phyloP scores from a whole-genome alignment of 192 early-diverging fungal genomes.

The Oehlia diaphana region DNA sequence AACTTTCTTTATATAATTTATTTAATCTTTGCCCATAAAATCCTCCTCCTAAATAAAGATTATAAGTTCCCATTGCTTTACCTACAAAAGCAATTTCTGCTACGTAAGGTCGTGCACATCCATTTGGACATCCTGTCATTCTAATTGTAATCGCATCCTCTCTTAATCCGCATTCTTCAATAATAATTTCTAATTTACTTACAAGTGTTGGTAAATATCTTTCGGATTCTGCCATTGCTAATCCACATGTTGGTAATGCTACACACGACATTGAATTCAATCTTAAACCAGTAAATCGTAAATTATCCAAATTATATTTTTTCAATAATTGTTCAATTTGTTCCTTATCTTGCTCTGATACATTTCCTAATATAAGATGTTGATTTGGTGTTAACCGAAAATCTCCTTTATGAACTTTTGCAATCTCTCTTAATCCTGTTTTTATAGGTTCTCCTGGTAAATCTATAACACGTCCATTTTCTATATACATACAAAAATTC shows the following conservation, averaged over 20 bases:
- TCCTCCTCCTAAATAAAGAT: constrained; percentile 92
- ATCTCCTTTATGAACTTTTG: constrained; percentile 69
- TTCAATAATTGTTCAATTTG: constrained; percentile 69
- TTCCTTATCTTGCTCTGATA: constrained; percentile 69
- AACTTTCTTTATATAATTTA: constrained; percentile 88
- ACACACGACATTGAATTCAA: constrained; percentile 95
- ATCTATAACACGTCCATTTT: constrained; percentile 92
- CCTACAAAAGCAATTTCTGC: constrained; percentile 96
- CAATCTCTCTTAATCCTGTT: constrained; percentile 78
- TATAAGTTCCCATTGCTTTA: constrained; percentile 93
- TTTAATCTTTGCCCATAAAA: constrained; percentile 83
- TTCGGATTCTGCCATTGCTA: constrained; percentile 98
- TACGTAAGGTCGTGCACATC: constrained; percentile 91
- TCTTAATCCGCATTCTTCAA: constrained; percentile 80
- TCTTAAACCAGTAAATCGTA: constrained; percentile 74
- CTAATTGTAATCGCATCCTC: constrained; percentile 91
- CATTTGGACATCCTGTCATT: constrained; percentile 99
- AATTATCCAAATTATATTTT: constrained; percentile 82
- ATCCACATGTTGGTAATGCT: constrained; percentile 90
- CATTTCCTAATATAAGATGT: constrained; percentile 82
- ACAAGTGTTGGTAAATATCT: constrained; percentile 90
- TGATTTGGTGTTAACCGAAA: constrained; percentile 93
- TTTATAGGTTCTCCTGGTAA: constrained; percentile 69
- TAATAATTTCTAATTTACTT: constrained; percentile 70
- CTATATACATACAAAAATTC: constrained; percentile 88